Evolutionary conservation across 805 yeast species (phyloP).

Genomic region (Barnettozyma siamensis): DNA sequence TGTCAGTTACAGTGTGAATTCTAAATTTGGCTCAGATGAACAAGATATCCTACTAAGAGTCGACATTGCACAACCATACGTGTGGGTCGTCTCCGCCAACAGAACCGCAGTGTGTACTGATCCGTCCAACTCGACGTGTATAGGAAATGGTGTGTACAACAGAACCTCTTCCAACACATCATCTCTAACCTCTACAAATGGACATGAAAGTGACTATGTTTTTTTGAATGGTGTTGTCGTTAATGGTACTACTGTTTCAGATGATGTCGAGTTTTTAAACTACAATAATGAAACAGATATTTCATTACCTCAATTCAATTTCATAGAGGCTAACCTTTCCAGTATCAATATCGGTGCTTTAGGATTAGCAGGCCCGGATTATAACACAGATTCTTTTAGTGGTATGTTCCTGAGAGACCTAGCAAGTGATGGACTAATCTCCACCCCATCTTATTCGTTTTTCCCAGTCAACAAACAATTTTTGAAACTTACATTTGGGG

Average conservation of each 20-base stretch:
- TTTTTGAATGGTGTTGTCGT: slow-evolving; percentile 13
- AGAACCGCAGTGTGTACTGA: background rate
- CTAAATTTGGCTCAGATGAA: slow-evolving; percentile 27
- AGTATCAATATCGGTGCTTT: slow-evolving; percentile 36
- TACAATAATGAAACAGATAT: background rate
- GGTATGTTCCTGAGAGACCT: slow-evolving; percentile 29
- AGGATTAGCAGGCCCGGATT: slow-evolving; percentile 36
- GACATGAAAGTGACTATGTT: too few species aligned
- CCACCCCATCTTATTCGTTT: slow-evolving; percentile 39
- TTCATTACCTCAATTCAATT: slow-evolving; percentile 25
- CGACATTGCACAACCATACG: slow-evolving; percentile 34
- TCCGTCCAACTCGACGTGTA: slow-evolving; percentile 9
- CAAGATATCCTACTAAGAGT: slow-evolving; percentile 28
- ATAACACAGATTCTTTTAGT: background rate
- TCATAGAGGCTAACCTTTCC: slow-evolving; percentile 34
- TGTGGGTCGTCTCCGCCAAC: slow-evolving; percentile 26
- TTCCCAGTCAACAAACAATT: slow-evolving; percentile 21
- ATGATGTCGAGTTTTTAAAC: slow-evolving; percentile 5
- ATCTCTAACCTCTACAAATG: too few species aligned
- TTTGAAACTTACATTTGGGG: slow-evolving; percentile 49
- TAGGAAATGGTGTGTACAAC: slow-evolving; percentile 13
- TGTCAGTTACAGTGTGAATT: slow-evolving; percentile 26
- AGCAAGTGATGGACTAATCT: slow-evolving; percentile 26
- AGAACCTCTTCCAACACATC: slow-evolving; percentile 6
- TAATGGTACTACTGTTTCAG: slow-evolving; percentile 18